Evolutionary conservation across 164 flowering plant genomes (phyloP), one percentile per base, ranked within the genome.

Genomic region (Aristolochia californica): DNA sequence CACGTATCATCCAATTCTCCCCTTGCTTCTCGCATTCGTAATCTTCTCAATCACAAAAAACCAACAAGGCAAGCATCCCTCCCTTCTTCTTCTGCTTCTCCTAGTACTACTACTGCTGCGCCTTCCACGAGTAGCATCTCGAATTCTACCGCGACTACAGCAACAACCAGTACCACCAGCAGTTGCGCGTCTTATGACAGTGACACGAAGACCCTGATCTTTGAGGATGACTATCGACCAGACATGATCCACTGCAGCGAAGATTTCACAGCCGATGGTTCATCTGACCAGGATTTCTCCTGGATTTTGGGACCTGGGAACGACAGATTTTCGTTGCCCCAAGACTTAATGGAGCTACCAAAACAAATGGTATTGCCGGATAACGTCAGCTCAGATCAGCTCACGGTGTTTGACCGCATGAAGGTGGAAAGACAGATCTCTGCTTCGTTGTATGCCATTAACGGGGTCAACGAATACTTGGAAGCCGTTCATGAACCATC

Each of bases 351-450:
- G 71, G 80, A 73, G 17, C 17, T 73, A 61, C 69, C 81, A 0
- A 75, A 66, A 53, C 67, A 62, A 65, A 65, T 56, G 23, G 43
- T 47, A 0, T 58, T 64, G 48, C 66, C 65, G 12, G 57, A 30
- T 28, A 55, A 52, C 7, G 59, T 23, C 2, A 71, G 43, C 22
- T 48, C 66, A 18, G 84, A 75, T n/a, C n/a, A n/a, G 55, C 63
- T 72, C 8, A 23, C 76, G 21, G 91, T 83, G 50, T 81, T 84
- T 21, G 87, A 84, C 14, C 62, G 83, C 48, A 81, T 87, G 80
- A 81, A 77, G 70, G 83, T 84, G 7, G 95, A 87, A 40, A 74
- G 85, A 63, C 85, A 78, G 71, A 84, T 83, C 25, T 83, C 88
- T 13, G 85, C 91, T 11, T 81, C 91, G 1, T 74, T 83, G 1